These are phyloP conservation scores for Phaeodactylum tricornutum DNA, from an alignment of 108 stramenopile species.

Conservation along the genomic window DNA sequence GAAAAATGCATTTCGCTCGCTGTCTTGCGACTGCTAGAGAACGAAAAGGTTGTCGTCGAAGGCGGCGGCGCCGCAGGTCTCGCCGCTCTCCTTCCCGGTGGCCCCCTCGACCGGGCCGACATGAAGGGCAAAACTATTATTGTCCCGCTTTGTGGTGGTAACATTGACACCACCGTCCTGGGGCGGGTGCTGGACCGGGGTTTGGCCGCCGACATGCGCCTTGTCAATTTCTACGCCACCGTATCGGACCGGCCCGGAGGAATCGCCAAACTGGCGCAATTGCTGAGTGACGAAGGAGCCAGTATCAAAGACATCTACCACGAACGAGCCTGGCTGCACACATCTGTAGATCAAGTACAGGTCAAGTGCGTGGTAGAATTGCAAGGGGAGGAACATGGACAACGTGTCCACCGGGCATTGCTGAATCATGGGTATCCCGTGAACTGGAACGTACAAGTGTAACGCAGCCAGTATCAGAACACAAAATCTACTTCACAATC, in stretches of 20 bases:
- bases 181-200: conserved; percentile 91
- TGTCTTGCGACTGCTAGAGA: conserved; percentile 88
- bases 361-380: conserved; percentile 85
- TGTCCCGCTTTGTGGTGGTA: conserved; percentile 93
- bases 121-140: conserved; percentile 90
- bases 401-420: conserved; percentile 29
- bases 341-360: conserved; percentile 84
- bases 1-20: conserved; percentile 89
- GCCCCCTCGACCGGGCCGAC: conserved; percentile 66
- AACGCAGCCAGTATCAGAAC: conserved; percentile 3
- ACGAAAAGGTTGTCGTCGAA: conserved; percentile 94
- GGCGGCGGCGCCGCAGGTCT: conserved; percentile 86
- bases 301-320: conserved; percentile 95
- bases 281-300: conserved; percentile 60
- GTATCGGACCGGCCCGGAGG: conserved; percentile 93
- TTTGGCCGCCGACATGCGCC: conserved; percentile 86
- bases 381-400: conserved; percentile 67
- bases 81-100: conserved; percentile 87
- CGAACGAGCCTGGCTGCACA: conserved; percentile 94
- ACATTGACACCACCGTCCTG: conserved; percentile 92
- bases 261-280: conserved; percentile 66
- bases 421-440: conserved; percentile 31
- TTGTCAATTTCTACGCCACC: conserved; percentile 86
- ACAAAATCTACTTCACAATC: too few relatives aligned
- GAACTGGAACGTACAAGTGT: conserved; percentile 17